Base-by-base conservation (phyloP, 1,284 basidiomycete species). In the Ceratobasidium sp. region DNA sequence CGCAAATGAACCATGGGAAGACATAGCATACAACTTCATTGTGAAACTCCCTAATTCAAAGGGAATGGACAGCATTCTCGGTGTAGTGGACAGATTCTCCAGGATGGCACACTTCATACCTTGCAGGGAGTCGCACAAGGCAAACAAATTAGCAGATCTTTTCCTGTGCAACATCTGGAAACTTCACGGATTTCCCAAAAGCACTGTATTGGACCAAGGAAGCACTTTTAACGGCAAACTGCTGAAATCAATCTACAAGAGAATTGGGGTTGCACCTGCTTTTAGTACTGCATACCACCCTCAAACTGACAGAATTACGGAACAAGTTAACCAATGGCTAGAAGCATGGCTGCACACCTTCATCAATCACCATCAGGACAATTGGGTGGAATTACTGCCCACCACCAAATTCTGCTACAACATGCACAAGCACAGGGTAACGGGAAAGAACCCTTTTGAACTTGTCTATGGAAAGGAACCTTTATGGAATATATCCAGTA, bases 361-460 rank as follows among this genome's bases (percentile, higher is more conserved):
- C n/a, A n/a, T n/a, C n/a, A n/a, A n/a, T n/a, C n/a, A n/a, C n/a
- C n/a, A n/a, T n/a, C n/a, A n/a, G n/a, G n/a, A n/a, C n/a, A n/a
- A n/a, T n/a, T n/a, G n/a, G n/a, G n/a, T n/a, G n/a, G n/a, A n/a
- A n/a, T n/a, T n/a, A n/a, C n/a, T n/a, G n/a, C n/a, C n/a, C n/a
- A n/a, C n/a, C n/a, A n/a, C n/a, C n/a, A n/a, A n/a, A n/a, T n/a
- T n/a, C n/a, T n/a, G n/a, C n/a, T n/a, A n/a, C n/a, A n/a, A n/a
- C n/a, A n/a, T n/a, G n/a, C n/a, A n/a, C n/a, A n/a, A n/a, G n/a
- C n/a, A n/a, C n/a, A n/a, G n/a, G n/a, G n/a, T n/a, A n/a, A n/a
- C n/a, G n/a, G 74, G 76, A 0, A 72, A 76, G 45, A 76, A 74
- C 13, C 73, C 77, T 7, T 68, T 31, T 64, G 49, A 38, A 55